A percentile compares a stretch with the other conserved stretches of the same genome.
Conservation (phyloP, 176 grass and related monocot species). For the Eleusine coracana region DNA sequence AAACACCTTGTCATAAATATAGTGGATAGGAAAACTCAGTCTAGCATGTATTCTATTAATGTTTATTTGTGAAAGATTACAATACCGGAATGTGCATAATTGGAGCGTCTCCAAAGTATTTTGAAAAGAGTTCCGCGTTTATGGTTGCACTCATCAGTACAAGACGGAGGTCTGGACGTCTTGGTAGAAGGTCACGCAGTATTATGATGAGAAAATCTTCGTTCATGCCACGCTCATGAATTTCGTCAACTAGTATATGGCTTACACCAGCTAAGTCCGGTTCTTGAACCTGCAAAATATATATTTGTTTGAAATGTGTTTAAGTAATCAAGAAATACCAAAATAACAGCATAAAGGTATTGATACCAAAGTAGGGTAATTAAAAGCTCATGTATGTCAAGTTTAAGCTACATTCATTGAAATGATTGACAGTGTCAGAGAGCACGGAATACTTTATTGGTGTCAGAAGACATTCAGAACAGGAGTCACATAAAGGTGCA, state of each 20-base stretch:
- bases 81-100: constrained; percentile 94
- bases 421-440: constrained; percentile 4
- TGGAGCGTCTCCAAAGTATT: constrained; percentile 78
- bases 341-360: constrained; percentile 8
- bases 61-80: constrained; percentile 25
- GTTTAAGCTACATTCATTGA: neutral
- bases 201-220: constrained; percentile 99
- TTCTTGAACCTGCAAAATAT: constrained; percentile 76
- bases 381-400: neutral
- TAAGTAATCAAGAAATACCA: constrained; percentile 2
- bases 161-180: constrained; percentile 78
- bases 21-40: constrained; percentile 9
- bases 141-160: constrained; percentile 98
- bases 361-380: neutral
- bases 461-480: neutral
- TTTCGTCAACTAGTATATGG: constrained; percentile 94
- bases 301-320: constrained; percentile 16
- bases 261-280: constrained; percentile 79
- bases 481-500: neutral
- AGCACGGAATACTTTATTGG: neutral
- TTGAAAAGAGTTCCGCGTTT: constrained; percentile 95
- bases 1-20: constrained; percentile 26
- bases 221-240: constrained; percentile 97
- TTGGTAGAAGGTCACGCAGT: constrained; percentile 82
- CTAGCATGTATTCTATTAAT: constrained; percentile 26